A percentile compares a stretch with the other conserved stretches of the same genome.
These are phyloP conservation scores for Exophiala sp. DNA, from an alignment of 2,329 filamentous ascomycete genomes.

Conservation along the genomic window DNA sequence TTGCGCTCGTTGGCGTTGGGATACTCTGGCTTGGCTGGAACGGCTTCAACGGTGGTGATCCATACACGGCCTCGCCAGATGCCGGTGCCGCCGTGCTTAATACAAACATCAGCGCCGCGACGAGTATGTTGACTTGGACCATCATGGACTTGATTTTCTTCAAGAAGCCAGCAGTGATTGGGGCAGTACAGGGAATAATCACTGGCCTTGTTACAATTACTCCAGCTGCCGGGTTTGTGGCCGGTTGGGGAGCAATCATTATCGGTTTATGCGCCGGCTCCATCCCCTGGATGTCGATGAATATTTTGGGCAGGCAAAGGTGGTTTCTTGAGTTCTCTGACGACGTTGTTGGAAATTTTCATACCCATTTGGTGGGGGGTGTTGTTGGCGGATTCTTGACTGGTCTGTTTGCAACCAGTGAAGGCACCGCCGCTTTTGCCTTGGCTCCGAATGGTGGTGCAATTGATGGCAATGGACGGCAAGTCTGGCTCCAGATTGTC, in stretches of 20 bases:
- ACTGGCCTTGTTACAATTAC: constrained; percentile 50
- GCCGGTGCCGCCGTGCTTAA: constrained; percentile 49
- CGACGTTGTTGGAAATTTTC: constrained; percentile 48
- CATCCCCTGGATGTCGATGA: constrained; percentile 48
- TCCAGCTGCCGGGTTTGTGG: constrained; percentile 47
- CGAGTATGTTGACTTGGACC: constrained; percentile 45
- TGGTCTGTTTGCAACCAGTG: constrained; percentile 58
- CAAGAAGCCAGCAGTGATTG: constrained; percentile 47
- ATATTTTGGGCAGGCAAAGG: constrained; percentile 41
- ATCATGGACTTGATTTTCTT: constrained; percentile 44
- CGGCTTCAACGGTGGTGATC: constrained; percentile 50
- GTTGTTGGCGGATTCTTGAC: constrained; percentile 54
- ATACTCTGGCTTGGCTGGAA: constrained; percentile 52
- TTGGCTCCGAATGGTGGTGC: constrained; percentile 44
- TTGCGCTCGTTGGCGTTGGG: constrained; percentile 45
- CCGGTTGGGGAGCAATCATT: constrained; percentile 48
- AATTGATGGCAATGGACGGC: constrained; percentile 47
- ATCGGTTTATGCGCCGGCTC: constrained; percentile 43
- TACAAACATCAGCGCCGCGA: constrained; percentile 47
- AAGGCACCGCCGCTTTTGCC: constrained; percentile 46
- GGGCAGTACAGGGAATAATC: constrained; percentile 49
- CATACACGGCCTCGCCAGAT: constrained; percentile 47
- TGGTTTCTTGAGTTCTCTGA: constrained; percentile 57
- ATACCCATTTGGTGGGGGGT: constrained; percentile 47
- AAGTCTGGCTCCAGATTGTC: constrained; percentile 48